Conservation (phyloP, 108 stramenopile genomes). For the Nitzschia sp. region DNA sequence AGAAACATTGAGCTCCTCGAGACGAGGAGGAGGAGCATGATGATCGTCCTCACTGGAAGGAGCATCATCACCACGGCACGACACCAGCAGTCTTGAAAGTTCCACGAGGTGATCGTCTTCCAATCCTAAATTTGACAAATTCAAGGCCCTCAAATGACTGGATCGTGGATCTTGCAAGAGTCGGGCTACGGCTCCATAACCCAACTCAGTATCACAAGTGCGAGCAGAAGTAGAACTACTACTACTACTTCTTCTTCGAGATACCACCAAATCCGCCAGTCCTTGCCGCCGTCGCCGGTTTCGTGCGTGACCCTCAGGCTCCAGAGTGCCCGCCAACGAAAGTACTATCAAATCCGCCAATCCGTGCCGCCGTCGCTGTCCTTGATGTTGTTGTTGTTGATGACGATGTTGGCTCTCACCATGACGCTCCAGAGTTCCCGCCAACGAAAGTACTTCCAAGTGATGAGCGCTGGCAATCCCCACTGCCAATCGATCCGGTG, state of each 20-base stretch:
- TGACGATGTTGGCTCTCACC: background rate
- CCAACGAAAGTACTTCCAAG: background rate
- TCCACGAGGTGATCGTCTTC: conserved; percentile 3
- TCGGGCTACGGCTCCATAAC: background rate
- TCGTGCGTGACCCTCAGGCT: too few species aligned
- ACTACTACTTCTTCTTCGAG: too few species aligned
- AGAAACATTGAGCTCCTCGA: conserved; percentile 13
- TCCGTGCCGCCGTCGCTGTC: background rate
- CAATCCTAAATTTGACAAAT: conserved; percentile 4
- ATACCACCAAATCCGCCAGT: too few species aligned
- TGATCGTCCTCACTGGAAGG: background rate
- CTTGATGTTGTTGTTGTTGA: too few species aligned
- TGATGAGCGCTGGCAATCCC: background rate
- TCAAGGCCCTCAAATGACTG: background rate
- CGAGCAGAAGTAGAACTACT: too few species aligned
- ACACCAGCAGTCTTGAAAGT: background rate
- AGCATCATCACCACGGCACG: background rate
- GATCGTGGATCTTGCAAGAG: background rate
- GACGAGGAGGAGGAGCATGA: background rate
- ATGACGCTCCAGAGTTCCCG: background rate
- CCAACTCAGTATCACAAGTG: too few species aligned
- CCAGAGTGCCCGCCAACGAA: too few species aligned
- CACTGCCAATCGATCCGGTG: background rate
- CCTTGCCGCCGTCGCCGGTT: background rate
- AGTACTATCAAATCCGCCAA: background rate